Evolutionary conservation across 179 eudicot genomes (phyloP).

Genomic region (Sideroxylon spinosum): DNA sequence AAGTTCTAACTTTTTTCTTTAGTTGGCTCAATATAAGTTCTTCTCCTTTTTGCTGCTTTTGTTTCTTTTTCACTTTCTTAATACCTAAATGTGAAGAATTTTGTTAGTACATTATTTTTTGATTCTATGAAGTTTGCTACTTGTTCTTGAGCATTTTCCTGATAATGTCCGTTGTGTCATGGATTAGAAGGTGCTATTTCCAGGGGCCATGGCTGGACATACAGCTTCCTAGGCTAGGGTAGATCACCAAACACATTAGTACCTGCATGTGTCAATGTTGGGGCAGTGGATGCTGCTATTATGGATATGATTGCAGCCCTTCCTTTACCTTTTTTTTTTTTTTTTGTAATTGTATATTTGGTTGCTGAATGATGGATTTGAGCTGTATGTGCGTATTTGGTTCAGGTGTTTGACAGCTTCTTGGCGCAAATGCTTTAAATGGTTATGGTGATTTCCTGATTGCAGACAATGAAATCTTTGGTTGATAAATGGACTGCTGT

Average conservation of each 20-base stretch:
- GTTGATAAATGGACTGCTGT: slow-evolving; percentile 55
- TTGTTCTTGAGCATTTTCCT: background rate
- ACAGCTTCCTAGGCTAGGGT: background rate
- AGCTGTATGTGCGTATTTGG: slow-evolving; percentile 39
- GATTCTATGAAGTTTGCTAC: background rate
- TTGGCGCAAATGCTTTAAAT: slow-evolving; percentile 54
- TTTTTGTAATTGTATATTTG: slow-evolving; percentile 17
- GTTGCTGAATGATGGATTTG: slow-evolving; percentile 35
- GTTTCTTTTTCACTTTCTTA: background rate
- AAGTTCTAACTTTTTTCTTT: background rate
- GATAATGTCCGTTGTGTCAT: background rate
- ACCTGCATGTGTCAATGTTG: background rate
- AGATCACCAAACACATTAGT: background rate
- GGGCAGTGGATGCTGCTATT: background rate
- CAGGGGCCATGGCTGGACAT: slow-evolving; percentile 10
- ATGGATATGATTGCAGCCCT: background rate
- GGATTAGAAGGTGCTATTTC: background rate
- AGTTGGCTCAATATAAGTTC: background rate
- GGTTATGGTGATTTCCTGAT: slow-evolving; percentile 54
- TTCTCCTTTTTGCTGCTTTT: background rate
- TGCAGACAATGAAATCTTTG: slow-evolving; percentile 47
- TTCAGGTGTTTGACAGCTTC: slow-evolving; percentile 62
- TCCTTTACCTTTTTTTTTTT: slow-evolving; percentile 9
- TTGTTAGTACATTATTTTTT: background rate
- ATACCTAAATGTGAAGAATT: background rate